A percentile compares a stretch with the other conserved stretches of the same genome.
phyloP scores from a whole-genome alignment of 768 basidiomycete species.

The Sporobolomyces phaffii region DNA sequence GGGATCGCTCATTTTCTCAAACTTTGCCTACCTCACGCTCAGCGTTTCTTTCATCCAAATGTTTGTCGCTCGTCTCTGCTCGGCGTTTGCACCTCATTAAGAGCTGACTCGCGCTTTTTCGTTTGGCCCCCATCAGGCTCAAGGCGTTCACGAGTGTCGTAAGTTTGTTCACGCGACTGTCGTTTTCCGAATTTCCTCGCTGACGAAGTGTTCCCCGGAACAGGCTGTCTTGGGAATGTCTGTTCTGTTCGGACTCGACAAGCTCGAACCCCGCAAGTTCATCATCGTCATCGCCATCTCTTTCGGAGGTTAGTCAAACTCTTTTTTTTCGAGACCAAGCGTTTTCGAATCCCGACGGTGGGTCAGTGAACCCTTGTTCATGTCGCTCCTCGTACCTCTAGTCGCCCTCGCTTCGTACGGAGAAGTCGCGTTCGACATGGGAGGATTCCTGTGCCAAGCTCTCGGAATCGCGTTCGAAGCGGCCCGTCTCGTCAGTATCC shows the following conservation, averaged over 20 bases:
- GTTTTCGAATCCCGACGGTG: no score
- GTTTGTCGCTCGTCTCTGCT: slow-evolving; percentile 48
- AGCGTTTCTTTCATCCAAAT: slow-evolving; percentile 94
- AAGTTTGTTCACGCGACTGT: neutral
- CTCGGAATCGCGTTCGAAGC: slow-evolving; percentile 87
- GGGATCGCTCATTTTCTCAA: slow-evolving; percentile 81
- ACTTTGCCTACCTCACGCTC: slow-evolving; percentile 86
- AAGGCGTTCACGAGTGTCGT: slow-evolving; percentile 71
- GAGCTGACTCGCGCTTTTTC: neutral
- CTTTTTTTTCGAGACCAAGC: no score
- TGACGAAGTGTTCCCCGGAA: neutral
- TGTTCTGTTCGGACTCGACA: slow-evolving; percentile 79
- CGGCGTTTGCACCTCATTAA: slow-evolving; percentile 62
- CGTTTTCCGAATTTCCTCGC: neutral
- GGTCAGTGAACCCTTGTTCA: no score
- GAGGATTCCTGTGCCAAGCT: slow-evolving; percentile 82
- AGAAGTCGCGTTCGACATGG: slow-evolving; percentile 73
- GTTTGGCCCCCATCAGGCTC: slow-evolving; percentile 1
- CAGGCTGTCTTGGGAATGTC: slow-evolving; percentile 60
- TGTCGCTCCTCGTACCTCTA: neutral
- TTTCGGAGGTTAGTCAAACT: slow-evolving; percentile 52
- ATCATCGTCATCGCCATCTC: slow-evolving; percentile 88
- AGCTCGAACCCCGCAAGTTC: slow-evolving; percentile 72
- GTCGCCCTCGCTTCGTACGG: slow-evolving; percentile 81
- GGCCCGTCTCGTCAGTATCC: slow-evolving; percentile 85